Conservation (phyloP, 352 stramenopile species). For the Pythium utonaiense region DNA sequence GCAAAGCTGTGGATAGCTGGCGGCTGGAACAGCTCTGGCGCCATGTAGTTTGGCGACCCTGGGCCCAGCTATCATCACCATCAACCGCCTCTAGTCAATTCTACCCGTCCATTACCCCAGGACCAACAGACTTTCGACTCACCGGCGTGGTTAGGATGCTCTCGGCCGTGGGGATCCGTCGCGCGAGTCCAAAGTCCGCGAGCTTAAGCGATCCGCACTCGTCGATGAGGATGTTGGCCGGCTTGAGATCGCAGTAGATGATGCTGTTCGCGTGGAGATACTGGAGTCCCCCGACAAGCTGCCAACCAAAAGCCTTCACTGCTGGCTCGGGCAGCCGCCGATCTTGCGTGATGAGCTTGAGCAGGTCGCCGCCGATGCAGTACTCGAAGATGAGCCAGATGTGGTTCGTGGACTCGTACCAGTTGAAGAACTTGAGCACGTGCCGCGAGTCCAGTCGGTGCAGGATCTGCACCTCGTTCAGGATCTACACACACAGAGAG, state of each 20-base stretch:
- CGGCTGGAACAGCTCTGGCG: conserved; percentile 88
- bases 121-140: no score
- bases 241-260: conserved; percentile 91
- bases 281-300: conserved; percentile 77
- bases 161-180: conserved; percentile 70
- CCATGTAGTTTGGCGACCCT: conserved; percentile 90
- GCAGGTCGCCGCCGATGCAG: conserved; percentile 89
- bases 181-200: conserved; percentile 86
- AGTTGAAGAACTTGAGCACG: conserved; percentile 93
- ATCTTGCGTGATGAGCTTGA: conserved; percentile 89
- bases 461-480: conserved; percentile 87
- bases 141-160: conserved; percentile 30
- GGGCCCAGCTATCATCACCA: conserved; percentile 36
- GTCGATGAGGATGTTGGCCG: conserved; percentile 90
- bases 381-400: conserved; percentile 95
- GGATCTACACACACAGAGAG: conserved; percentile 48
- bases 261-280: conserved; percentile 88
- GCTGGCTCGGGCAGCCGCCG: conserved; percentile 75
- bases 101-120: no score
- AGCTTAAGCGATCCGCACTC: conserved; percentile 92
- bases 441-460: conserved; percentile 83
- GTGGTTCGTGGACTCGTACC: conserved; percentile 95
- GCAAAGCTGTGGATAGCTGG: conserved; percentile 85
- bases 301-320: conserved; percentile 69
- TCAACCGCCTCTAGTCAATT: background rate